Percentiles rank a stretch among this genome's conserved stretches.
Evolutionary conservation across 306 rosid species (phyloP).

Genomic region (Malus sylvestris): DNA sequence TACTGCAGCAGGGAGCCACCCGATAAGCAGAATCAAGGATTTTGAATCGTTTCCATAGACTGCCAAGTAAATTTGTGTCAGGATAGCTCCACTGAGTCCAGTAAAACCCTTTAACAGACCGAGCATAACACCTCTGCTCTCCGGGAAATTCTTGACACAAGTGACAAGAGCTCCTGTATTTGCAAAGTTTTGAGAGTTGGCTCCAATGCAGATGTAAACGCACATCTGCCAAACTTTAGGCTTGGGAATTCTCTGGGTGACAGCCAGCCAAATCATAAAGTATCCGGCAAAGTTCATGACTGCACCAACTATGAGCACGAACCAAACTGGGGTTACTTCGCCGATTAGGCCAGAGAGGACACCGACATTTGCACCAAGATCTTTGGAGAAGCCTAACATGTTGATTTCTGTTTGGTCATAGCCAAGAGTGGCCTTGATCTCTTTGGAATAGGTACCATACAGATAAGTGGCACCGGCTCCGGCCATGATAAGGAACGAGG

Average conservation of each 20-base stretch:
- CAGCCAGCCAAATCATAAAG: conserved; percentile 27
- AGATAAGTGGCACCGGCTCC: conserved; percentile 31
- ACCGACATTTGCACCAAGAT: conserved; percentile 32
- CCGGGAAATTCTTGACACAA: conserved; percentile 38
- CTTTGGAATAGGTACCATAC: conserved; percentile 30
- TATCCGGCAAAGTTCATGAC: conserved; percentile 18
- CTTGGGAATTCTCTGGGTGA: conserved; percentile 8
- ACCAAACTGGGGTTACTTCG: conserved; percentile 33
- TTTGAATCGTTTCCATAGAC: conserved; percentile 21
- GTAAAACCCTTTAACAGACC: conserved; percentile 31
- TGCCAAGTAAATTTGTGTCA: conserved; percentile 32
- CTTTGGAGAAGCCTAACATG: conserved; percentile 27
- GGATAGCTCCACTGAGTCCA: conserved; percentile 37
- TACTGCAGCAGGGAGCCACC: conserved; percentile 33
- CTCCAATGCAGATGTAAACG: conserved; percentile 23
- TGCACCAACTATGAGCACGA: conserved; percentile 24
- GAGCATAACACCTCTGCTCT: conserved; percentile 30
- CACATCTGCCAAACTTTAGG: conserved; percentile 35
- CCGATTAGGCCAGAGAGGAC: conserved; percentile 26
- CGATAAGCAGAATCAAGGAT: conserved; percentile 24
- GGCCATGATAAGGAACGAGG: conserved; percentile 23
- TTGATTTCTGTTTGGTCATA: conserved; percentile 30
- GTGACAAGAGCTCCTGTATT: conserved; percentile 31
- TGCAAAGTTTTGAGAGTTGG: conserved; percentile 30
- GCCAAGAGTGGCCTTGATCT: conserved; percentile 23